Base-by-base conservation (phyloP, 2,329 filamentous ascomycete genomes). In the Calonectria leucothoes region DNA sequence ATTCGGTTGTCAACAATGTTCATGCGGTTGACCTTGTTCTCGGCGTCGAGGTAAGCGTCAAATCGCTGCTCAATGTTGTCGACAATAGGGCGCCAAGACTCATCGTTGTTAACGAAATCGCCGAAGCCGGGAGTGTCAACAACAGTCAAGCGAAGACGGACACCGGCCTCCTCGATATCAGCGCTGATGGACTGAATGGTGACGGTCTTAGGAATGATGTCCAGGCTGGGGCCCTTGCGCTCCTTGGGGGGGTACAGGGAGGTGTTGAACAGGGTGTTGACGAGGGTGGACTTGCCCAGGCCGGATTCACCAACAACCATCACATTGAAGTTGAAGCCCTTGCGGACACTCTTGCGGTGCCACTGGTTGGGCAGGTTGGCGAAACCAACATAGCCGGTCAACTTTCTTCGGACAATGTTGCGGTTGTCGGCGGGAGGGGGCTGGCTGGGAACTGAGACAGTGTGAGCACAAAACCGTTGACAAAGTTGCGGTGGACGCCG, bases 221-320 rank as follows among this genome's bases (percentile, higher is more conserved):
- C 97, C 85, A 98, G 93, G 86, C 95, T 98, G 76, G 97, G 97
- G 82, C 95, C 95, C 91, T 98, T 98, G 88, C 95, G 96, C 91
- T 99, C 97, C 92, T 96, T 98, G 80, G 97, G 97, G 74, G 97
- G 97, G 89, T 99, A 99, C 72, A 99, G 91, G 57, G 97, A 98
- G 77, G 97, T 98, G 91, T 98, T 99, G 93, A 99, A 99, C 76
- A 99, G 92, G 49, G 97, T 99, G 91, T 99, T 99, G 85, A 99
- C 96, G 63, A 99, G 92, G 65, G 97, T 99, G 66, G 97, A 99
- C 91, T 99, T 99, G 90, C 97, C 97, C 80, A 99, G 92, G 79
- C 97, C 97, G 84, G 97, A 99, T 93, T 99, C 97, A 98, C 97
- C 97, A 87, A 99, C 97, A 87, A 99, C 97, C 97, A 99, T 99